Evolutionary conservation across 257 asterid genomes (phyloP).

Genomic region (Jacaranda copaia): DNA sequence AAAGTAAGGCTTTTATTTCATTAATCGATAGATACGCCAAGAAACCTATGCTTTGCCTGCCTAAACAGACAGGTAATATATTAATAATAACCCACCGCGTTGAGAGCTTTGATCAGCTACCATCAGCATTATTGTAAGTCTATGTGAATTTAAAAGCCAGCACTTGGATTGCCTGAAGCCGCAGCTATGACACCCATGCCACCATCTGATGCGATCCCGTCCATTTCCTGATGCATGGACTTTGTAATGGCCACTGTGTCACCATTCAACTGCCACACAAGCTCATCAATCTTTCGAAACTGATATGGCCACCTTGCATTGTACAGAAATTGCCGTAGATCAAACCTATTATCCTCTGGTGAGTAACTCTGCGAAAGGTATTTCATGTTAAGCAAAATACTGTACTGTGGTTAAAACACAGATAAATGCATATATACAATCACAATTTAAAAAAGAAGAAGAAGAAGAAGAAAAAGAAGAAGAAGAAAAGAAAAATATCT

Average conservation of each 20-base stretch:
- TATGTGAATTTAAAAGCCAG: slow-evolving; percentile 58
- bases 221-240: slow-evolving; percentile 9
- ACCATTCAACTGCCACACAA: slow-evolving; percentile 58
- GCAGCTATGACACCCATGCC: slow-evolving; percentile 93
- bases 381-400: slow-evolving; percentile 10
- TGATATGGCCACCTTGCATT: slow-evolving; percentile 92
- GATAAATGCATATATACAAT: not conserved
- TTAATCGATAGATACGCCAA: not conserved
- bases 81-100: not conserved
- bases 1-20: not conserved
- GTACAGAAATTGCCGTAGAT: slow-evolving; percentile 89
- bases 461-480: not conserved
- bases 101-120: not conserved
- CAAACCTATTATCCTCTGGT: slow-evolving; percentile 92
- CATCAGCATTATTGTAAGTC: not conserved
- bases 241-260: slow-evolving; percentile 39
- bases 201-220: slow-evolving; percentile 42
- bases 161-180: slow-evolving; percentile 83
- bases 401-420: not conserved
- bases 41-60: not conserved
- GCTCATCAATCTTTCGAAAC: slow-evolving; percentile 81
- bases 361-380: slow-evolving; percentile 63
- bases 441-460: not conserved
- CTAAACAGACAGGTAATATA: not conserved
- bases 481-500: not conserved